A percentile compares a stretch with the other conserved stretches of the same genome.
Conservation (phyloP, 768 basidiomycete species). For the Pleurotus platypus region DNA sequence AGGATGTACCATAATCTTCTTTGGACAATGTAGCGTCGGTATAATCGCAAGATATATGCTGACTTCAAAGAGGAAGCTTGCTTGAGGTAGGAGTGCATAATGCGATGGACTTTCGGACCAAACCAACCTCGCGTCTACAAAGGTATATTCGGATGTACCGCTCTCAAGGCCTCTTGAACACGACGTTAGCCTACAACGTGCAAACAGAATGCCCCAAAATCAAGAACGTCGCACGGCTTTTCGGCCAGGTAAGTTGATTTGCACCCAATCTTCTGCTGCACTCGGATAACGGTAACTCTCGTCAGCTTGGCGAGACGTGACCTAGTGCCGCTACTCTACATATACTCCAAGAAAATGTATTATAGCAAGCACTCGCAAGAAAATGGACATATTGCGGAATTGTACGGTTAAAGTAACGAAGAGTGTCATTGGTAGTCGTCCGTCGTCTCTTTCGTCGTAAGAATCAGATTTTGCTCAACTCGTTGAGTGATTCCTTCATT, state of each 20-base stretch:
- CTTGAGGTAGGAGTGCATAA: constrained; percentile 39
- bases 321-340: background rate
- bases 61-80: constrained; percentile 81
- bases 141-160: constrained; percentile 66
- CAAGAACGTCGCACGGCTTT: constrained; percentile 43
- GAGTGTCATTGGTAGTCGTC: background rate
- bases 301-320: background rate
- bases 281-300: background rate
- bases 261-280: background rate
- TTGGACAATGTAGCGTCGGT: constrained; percentile 47
- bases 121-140: background rate
- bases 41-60: constrained; percentile 72
- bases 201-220: constrained; percentile 64
- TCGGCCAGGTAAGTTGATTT: constrained; percentile 29
- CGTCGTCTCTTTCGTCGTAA: background rate
- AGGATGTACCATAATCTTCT: background rate
- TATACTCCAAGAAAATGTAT: too few relatives aligned
- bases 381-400: too few relatives aligned
- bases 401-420: background rate
- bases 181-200: constrained; percentile 49
- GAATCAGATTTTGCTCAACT: too few relatives aligned
- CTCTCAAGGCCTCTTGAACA: constrained; percentile 45
- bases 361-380: too few relatives aligned
- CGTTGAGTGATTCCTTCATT: background rate
- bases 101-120: background rate